Evolutionary conservation across 129 eudicot genomes (phyloP), one percentile per base, ranked within the genome.

Genomic region (Flaveria sonorensis): DNA sequence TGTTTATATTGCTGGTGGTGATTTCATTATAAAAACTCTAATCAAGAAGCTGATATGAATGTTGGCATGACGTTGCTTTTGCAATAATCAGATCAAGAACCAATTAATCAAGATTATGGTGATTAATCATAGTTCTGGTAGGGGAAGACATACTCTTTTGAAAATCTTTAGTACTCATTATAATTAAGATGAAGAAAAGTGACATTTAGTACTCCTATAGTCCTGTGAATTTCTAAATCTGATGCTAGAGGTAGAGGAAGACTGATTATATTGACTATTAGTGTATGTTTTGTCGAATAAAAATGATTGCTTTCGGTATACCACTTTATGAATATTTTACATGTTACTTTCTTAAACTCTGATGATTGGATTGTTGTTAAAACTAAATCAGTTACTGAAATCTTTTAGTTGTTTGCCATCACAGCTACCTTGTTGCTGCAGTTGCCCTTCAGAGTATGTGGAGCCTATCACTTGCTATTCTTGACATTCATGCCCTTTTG

Each of bases 361-460:
- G 15, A 47, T 52, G 32, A 32, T 43, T 72, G 24, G 68, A 30
- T 16, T 40, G 0, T 63, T 72, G 73, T 81, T 30, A 36, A 75
- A 50, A 8, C 24, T 55, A 32, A 23, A 18, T 48, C 18, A 3
- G 36, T 21, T 59, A 52, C 46, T 68, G 48, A 83, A 43, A 76
- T 7, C 47, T 79, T 67, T 30, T 2, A 47, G 23, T 7, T 79
- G 50, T 74, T 68, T 87, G 62, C 70, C 46, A 30, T 83, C 67
- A 8, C 87, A 92, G 97, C 87, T 92, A 89, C 83, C 96, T 92
- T 81, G 97, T 92, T 77, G 97, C 97, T 77, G 93, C 96, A 78
- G 77, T 88, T 76, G 89, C 88, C 40, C 76, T 92, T 77, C 97
- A 92, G 89, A 92, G 92, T 84, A n/a, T 92, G 76, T 92, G 97